Evolutionary conservation across 345 rosid genomes (phyloP).

Genomic region (Pugionium cornutum): DNA sequence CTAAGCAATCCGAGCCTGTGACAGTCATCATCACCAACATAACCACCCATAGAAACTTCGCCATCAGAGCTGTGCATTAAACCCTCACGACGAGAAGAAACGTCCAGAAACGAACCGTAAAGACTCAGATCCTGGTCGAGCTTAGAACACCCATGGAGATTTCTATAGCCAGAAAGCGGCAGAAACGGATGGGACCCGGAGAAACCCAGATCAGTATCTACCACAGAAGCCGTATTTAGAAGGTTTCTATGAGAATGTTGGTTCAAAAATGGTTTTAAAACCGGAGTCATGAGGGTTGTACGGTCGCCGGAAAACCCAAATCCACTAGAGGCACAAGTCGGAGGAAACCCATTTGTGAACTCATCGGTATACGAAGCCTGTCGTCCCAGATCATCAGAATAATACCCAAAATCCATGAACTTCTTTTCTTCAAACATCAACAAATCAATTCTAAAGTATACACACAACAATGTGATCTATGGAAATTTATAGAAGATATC

Average conservation of each 20-base stretch:
- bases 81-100: slow-evolving; percentile 34
- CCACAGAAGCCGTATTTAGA: slow-evolving; percentile 3
- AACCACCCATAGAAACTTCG: not conserved
- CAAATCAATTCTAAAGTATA: not conserved
- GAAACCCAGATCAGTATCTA: slow-evolving; percentile 37
- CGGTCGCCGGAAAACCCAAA: slow-evolving; percentile 7
- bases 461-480: not conserved
- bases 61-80: slow-evolving; percentile 29
- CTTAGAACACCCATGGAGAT: slow-evolving; percentile 35
- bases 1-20: slow-evolving; percentile 33
- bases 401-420: slow-evolving; percentile 36
- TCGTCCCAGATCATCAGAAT: slow-evolving; percentile 26
- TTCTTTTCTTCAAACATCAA: slow-evolving; percentile 7
- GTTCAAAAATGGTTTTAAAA: slow-evolving; percentile 29
- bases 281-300: slow-evolving; percentile 2
- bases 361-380: slow-evolving; percentile 10
- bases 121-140: slow-evolving; percentile 6
- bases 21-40: slow-evolving; percentile 26
- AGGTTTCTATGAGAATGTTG: slow-evolving; percentile 15
- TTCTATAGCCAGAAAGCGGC: slow-evolving; percentile 31
- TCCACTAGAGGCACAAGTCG: not conserved
- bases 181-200: slow-evolving; percentile 40
- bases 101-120: slow-evolving; percentile 5
- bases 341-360: slow-evolving; percentile 20
- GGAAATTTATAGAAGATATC: not conserved